Base-by-base conservation (phyloP, 192 early-diverging fungal species). In the Coemansia furcata region DNA sequence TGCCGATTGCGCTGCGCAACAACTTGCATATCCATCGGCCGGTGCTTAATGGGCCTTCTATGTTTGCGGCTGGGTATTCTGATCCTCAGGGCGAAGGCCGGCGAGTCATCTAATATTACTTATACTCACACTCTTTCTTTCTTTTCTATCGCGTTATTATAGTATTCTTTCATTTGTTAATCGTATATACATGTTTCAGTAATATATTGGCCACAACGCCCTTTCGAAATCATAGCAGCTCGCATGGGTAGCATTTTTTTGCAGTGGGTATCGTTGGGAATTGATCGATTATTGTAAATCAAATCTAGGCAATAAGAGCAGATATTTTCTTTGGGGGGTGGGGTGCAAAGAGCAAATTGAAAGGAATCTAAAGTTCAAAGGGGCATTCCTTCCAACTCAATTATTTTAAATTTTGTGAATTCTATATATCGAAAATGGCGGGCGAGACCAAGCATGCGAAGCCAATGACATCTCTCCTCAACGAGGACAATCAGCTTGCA, bases 401-500 rank as follows among this genome's bases (percentile, higher is more conserved):
- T 47, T 19, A 19, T 47, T n/a, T 47, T n/a, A 21, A 21, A 47
- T 46, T 46, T 46, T 15, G 26, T 10, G 11, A 50, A 32, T 67
- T 29, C 35, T 59, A 47, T 49, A 29, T 59, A 64, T 26, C 39
- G 7, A 52, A 59, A 55, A 72, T 66, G 65, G 65, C 71, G n/a
- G 65, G 58, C 30, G 30, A 55, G 6, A 57, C 44, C 23, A 83
- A 74, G 57, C 54, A 75, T 60, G 47, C 80, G 62, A 83, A 83
- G 73, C 77, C 77, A 32, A 79, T 84, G 73, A 80, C 77, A 39
- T 67, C 82, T 33, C 77, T 84, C 4, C 70, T 76, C 26, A 72
- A 76, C 30, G 77, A 76, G 4, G 71, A 76, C 29, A 60, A n/a
- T 42, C 61, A 76, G 21, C 54, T 79, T 3, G 10, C 69, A 1